phyloP scores from a whole-genome alignment of 2,329 filamentous ascomycete species.

The Exophiala bonariae region DNA sequence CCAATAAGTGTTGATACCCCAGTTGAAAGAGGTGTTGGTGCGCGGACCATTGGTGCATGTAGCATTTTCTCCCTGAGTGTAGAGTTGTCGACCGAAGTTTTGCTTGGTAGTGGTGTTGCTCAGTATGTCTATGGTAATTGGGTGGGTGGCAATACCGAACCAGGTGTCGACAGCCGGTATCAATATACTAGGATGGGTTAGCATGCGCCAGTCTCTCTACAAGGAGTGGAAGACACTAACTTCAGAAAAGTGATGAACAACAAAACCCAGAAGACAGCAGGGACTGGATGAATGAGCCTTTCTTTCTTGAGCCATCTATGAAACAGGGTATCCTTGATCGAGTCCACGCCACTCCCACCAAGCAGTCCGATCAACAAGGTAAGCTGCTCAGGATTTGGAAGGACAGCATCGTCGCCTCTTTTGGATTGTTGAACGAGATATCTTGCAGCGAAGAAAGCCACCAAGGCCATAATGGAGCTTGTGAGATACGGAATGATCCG shows the following conservation, averaged over 20 bases:
- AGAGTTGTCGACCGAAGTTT: too few species aligned
- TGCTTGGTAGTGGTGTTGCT: too few species aligned
- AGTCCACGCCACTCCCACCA: slow-evolving; percentile 8
- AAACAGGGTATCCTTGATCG: slow-evolving; percentile 8
- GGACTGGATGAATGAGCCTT: slow-evolving; percentile 10
- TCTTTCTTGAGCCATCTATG: slow-evolving; percentile 7
- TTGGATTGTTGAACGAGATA: slow-evolving; percentile 16
- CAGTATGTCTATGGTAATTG: too few species aligned
- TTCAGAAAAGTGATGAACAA: slow-evolving; percentile 9
- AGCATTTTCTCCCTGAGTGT: too few species aligned
- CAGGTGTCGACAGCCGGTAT: too few species aligned
- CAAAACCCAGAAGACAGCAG: slow-evolving; percentile 11
- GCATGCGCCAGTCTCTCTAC: too few species aligned
- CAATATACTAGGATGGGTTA: too few species aligned
- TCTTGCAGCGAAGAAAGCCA: slow-evolving; percentile 16
- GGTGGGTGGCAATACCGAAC: too few species aligned
- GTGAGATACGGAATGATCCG: slow-evolving; percentile 17
- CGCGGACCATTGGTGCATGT: too few species aligned
- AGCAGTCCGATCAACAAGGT: slow-evolving; percentile 9
- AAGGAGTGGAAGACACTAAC: too few species aligned
- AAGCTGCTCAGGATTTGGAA: slow-evolving; percentile 10
- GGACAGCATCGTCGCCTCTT: slow-evolving; percentile 4
- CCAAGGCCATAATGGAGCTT: slow-evolving; percentile 14
- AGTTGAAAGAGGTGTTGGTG: too few species aligned
- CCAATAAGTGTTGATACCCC: too few species aligned